Conservation (phyloP, 176 grass and related monocot genomes). For the Alopecurus myosuroides region DNA sequence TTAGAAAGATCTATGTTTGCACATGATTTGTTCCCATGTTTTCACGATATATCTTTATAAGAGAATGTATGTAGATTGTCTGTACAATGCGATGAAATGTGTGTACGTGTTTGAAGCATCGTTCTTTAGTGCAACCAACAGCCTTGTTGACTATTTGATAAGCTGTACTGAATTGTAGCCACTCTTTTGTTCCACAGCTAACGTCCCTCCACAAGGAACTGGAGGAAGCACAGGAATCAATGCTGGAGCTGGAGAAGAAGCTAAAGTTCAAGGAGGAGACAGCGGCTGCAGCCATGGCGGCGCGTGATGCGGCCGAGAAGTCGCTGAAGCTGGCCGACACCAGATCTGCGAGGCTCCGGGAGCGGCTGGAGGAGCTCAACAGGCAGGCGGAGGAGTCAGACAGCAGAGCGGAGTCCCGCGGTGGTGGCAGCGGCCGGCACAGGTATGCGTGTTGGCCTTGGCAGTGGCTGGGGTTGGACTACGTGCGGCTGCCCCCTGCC, state of each 20-base stretch:
- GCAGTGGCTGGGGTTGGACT: constrained; percentile 93
- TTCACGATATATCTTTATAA: not conserved
- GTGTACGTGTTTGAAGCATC: not conserved
- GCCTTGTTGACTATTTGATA: not conserved
- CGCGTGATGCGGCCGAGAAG: constrained; percentile 81
- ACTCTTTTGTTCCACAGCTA: constrained; percentile 39
- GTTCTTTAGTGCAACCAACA: not conserved
- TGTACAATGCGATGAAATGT: not conserved
- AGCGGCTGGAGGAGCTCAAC: constrained; percentile 83
- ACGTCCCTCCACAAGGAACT: constrained; percentile 69
- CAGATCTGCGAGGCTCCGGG: constrained; percentile 64
- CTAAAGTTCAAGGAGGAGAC: constrained; percentile 98
- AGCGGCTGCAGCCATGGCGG: constrained; percentile 69
- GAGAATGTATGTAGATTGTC: not conserved
- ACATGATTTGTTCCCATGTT: not conserved
- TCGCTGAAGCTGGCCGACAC: constrained; percentile 69
- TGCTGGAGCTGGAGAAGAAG: constrained; percentile 81
- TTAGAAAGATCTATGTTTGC: not conserved
- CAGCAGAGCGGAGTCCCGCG: constrained; percentile 8
- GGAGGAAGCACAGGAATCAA: constrained; percentile 67
- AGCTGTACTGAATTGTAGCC: not conserved
- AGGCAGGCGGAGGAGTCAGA: constrained; percentile 76
- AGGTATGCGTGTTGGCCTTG: constrained; percentile 96
- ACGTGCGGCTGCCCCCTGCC: constrained; percentile 39
- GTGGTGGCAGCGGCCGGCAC: constrained; percentile 36